Base-by-base conservation (phyloP, 768 basidiomycete genomes). In the Amanita phalloides region DNA sequence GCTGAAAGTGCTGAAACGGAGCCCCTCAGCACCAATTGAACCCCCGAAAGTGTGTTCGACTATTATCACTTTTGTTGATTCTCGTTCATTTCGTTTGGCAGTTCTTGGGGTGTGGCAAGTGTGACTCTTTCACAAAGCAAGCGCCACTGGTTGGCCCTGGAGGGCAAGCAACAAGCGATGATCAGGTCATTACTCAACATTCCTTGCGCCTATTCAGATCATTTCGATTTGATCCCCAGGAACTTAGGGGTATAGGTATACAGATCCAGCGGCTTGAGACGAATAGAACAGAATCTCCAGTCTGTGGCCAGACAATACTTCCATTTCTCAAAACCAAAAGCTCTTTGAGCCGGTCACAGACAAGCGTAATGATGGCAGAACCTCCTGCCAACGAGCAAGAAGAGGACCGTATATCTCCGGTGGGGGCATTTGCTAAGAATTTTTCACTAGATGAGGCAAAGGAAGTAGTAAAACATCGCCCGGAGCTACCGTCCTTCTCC, bases 31-130 rank as follows among this genome's bases (percentile, higher is more conserved):
- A 1, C 92, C 96, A 0, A 71, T 87, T 11, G 96, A 98, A 59
- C 76, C 86, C 20, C 86, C 95, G 0, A 98, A 99, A 76, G 91
- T 91, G 55, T 35, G 68, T 60, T 5, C 42, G 28, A 45, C 48
- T 14, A 10, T 11, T 43, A 11, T 17, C 6, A 10, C 32, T 11
- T 26, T 38, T 36, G 7, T 13, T 23, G 14, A 14, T 37, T 37
- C 33, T 50, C 47, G 51, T 10, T 23, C 49, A 54, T 9, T 42
- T 50, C 4, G 21, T 51, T 35, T 1, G 54, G 1, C 58, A 93
- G 90, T 95, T 94, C 59, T 76, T 97, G 60, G 94, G 95, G 0
- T 94, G 96, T 59, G 94, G 95, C 9, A 66, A 76, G 3, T 95
- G 91, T 61, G 83, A 91, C 50, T 71, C 79, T 1, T 90, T 84